phyloP scores from a whole-genome alignment of 73 alveolate genomes.

The Effrenium voratum region DNA sequence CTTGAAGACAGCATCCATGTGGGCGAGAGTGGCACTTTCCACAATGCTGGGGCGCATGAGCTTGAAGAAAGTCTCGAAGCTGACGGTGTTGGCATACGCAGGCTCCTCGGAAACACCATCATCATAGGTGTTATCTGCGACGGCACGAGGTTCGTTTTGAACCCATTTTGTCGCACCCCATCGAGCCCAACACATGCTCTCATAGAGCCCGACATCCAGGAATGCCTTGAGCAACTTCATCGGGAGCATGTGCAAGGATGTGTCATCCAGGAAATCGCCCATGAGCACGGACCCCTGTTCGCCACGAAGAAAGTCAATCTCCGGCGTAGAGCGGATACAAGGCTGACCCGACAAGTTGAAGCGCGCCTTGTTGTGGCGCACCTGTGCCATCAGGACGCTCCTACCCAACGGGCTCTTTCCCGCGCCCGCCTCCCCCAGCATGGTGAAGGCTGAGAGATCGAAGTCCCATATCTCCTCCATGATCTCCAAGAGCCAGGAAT shows the following conservation, averaged over 20 bases:
- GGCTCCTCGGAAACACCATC: no score
- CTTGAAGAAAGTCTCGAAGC: no score
- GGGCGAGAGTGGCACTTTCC: no score
- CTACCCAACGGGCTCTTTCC: neutral
- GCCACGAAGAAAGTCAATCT: neutral
- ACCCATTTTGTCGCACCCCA: conserved; percentile 10
- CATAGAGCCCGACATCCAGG: neutral
- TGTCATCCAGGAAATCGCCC: conserved; percentile 1
- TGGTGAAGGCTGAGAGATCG: neutral
- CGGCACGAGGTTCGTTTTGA: neutral
- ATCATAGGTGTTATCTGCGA: neutral
- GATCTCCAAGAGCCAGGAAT: neutral
- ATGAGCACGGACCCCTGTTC: neutral
- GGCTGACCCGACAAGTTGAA: neutral
- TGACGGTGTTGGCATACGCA: no score
- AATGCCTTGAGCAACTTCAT: neutral
- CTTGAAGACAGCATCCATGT: no score
- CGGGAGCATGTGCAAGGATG: neutral
- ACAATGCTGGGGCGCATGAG: no score
- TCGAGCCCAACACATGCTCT: neutral
- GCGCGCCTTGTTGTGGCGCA: neutral
- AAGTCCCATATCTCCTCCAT: neutral
- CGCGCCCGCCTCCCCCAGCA: conserved; percentile 7
- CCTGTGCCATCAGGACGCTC: neutral
- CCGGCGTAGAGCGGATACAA: neutral